Conservation (phyloP, 768 basidiomycete species). For the Macrolepiota albuminosa region DNA sequence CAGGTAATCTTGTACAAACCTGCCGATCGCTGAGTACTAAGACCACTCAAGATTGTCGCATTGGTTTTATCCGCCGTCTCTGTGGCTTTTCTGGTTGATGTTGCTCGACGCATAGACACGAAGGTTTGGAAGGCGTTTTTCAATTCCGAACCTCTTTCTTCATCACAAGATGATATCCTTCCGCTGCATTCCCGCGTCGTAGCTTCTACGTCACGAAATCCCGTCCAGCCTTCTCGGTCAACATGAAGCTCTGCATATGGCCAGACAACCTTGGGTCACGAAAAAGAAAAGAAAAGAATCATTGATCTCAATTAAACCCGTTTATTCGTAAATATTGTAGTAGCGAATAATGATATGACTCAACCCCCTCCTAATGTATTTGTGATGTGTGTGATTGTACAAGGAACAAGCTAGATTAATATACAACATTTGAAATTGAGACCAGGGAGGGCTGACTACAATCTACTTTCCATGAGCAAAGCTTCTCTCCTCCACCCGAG, state of each 20-base stretch:
- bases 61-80: not conserved
- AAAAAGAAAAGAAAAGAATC: not conserved
- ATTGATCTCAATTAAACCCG: not conserved
- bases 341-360: not conserved
- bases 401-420: not conserved
- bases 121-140: not conserved
- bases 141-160: not conserved
- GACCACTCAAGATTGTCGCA: not conserved
- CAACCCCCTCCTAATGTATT: not conserved
- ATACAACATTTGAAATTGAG: not conserved
- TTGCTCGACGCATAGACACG: not conserved
- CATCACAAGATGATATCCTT: not conserved
- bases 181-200: not conserved
- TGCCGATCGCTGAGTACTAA: not conserved
- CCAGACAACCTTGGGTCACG: not conserved
- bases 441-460: conserved; percentile 14
- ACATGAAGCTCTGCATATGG: not conserved
- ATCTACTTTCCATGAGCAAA: conserved; percentile 30
- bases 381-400: not conserved
- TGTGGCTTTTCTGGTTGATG: not conserved
- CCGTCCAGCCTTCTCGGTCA: not conserved
- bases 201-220: not conserved
- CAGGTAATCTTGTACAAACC: conserved; percentile 1
- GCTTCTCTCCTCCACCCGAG: conserved; percentile 58
- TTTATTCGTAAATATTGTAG: not conserved